Evolutionary conservation across 371 early-diverging fungal genomes (phyloP), one percentile per base, ranked within the genome.

Genomic region (Coemansia sp.): DNA sequence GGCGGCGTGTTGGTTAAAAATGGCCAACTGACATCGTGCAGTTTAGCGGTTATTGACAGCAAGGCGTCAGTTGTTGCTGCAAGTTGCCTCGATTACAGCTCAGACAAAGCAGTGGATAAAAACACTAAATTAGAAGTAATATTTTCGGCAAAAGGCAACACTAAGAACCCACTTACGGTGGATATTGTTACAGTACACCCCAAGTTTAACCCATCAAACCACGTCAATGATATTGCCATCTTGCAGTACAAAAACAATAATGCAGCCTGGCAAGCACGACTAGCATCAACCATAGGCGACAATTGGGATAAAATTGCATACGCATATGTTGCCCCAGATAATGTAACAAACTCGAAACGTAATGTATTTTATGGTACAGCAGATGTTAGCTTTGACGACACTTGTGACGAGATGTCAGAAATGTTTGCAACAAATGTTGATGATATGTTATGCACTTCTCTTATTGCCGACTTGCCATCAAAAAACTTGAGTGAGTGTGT

Each of bases 181-280:
- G 61, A 40, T 6, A 40, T 34, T 6, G 29, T 70, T 10, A 63
- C 61, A 0, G 62, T 71, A 7, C 61, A 71, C 16, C 68, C 62
- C 0, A 18, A 29, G 3, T 75, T 61, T 40, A 51, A 63, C 26
- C 5, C 60, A 3, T n/a, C 18, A 16, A 70, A 63, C 4, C 18
- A 52, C n/a, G 54, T 64, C 56, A 70, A 75, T 45, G 63, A 71
- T 27, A 21, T 75, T 5, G 71, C 76, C 1, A 7, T 75, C 0
- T 16, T 75, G 4, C 56, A 69, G 55, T 63, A 63, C 27, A 62
- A 66, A 31, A 42, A 14, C 0, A 27, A 48, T 13, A 26, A 21
- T 0, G 11, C 18, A 0, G 16, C 40, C 4, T 67, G 72, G 68
- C 26, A 45, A 11, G 59, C 67, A 14, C 16, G 47, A 2, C 26